Base-by-base conservation (phyloP, 2,329 filamentous ascomycete genomes). In the Arthrobotrys conoides region DNA sequence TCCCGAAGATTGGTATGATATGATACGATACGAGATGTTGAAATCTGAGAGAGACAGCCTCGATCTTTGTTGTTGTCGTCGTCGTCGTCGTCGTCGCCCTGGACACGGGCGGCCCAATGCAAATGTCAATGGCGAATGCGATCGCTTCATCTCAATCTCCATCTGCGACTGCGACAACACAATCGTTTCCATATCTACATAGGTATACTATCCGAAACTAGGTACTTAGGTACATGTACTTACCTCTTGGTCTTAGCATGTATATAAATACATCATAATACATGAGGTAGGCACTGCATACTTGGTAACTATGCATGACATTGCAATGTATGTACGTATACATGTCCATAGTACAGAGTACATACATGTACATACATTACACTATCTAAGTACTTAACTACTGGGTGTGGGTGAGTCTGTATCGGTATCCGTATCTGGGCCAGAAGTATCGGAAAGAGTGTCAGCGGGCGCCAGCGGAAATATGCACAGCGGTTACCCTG, bases 401-500 rank as follows among this genome's bases (percentile, higher is more conserved):
- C 27, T 30, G 27, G 10, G 41, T 46, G 41, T 18, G 44, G 3
- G 16, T 41, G 38, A 2, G 36, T 38, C 8, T 38, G 36, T 38
- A 38, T 14, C 36, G 6, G 36, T 38, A 38, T 41, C 38, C 16
- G 38, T 46, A 20, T 46, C 44, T 46, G 44, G 44, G 44, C n/a
- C 44, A 46, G 44, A 46, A 46, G 44, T 46, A 46, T 46, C 44
- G 44, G 44, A 46, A 38, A 36, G 27, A 36, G 30, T 22, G n/a
- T 36, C 30, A 65, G 64, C 72, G 57, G 64, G 73, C 73, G 67
- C 57, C 63, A 65, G 63, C 67, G 73, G 73, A 71, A 70, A 76
- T 55, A 76, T 76, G 66, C 59, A 66, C 57, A 59, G 66, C 72
- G 72, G 72, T 76, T 76, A 64, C 72, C 65, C 66, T 41, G 70